Conservation (phyloP, 148 eudicot species). For the Gaultheria prostrata region DNA sequence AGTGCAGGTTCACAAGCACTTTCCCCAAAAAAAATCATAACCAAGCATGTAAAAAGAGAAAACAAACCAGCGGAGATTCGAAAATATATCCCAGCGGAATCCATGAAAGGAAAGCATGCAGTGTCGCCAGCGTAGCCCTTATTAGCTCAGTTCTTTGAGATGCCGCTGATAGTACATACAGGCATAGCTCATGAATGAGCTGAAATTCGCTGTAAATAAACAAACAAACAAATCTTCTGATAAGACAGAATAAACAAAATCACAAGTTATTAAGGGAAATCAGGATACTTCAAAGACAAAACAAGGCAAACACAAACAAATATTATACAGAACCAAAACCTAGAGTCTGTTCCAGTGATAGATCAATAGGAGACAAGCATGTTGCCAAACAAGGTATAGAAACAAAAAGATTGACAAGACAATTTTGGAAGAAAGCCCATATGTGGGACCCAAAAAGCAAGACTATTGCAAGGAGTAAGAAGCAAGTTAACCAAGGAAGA, state of each 20-base stretch:
- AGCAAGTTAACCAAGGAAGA: neutral
- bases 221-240: constrained; percentile 5
- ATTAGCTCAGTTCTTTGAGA: constrained; percentile 91
- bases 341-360: neutral
- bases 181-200: constrained; percentile 95
- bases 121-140: constrained; percentile 83
- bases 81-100: constrained; percentile 98
- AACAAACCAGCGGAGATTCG: constrained; percentile 93
- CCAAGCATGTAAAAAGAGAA: neutral
- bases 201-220: constrained; percentile 85
- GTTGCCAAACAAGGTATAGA: neutral
- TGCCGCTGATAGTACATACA: constrained; percentile 93
- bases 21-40: neutral
- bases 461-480: neutral
- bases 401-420: neutral
- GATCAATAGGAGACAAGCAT: neutral
- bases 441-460: neutral
- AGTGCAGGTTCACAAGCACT: constrained; percentile 4
- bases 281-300: neutral
- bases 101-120: constrained; percentile 98
- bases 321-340: neutral
- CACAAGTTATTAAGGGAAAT: neutral
- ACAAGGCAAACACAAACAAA: constrained; percentile 5
- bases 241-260: neutral
- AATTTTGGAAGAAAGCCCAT: neutral